Evolutionary conservation across 257 asterid species (phyloP).

Genomic region (Rubia yunnanensis): DNA sequence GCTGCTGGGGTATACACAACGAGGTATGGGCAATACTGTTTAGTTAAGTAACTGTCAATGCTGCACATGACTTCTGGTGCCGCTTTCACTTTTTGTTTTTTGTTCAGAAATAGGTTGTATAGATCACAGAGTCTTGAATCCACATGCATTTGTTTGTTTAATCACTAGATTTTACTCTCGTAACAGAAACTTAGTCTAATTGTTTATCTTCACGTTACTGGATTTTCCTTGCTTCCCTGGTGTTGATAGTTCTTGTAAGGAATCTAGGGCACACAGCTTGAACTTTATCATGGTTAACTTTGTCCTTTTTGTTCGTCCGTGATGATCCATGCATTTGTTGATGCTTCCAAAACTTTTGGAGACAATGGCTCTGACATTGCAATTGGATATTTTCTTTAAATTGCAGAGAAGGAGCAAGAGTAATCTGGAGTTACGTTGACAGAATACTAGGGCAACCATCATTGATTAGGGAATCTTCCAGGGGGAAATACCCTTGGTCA

Average conservation of each 20-base stretch:
- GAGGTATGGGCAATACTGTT: constrained; percentile 39
- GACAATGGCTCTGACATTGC: background rate
- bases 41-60: background rate
- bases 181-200: background rate
- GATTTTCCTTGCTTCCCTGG: background rate
- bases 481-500: constrained; percentile 95
- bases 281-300: background rate
- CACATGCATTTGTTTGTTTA: background rate
- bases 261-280: background rate
- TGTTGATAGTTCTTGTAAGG: background rate
- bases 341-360: background rate
- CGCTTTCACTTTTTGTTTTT: background rate
- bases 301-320: background rate
- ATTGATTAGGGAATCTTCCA: constrained; percentile 88
- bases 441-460: constrained; percentile 96
- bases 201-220: background rate
- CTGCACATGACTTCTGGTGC: background rate
- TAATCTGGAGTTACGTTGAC: constrained; percentile 92
- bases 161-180: background rate
- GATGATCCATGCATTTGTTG: background rate
- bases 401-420: constrained; percentile 93
- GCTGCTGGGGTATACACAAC: constrained; percentile 97
- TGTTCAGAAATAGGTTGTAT: background rate
- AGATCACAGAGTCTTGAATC: background rate
- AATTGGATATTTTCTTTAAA: constrained; percentile 2